Evolutionary conservation across 345 rosid genomes (phyloP).

Genomic region (Trapa incisa): DNA sequence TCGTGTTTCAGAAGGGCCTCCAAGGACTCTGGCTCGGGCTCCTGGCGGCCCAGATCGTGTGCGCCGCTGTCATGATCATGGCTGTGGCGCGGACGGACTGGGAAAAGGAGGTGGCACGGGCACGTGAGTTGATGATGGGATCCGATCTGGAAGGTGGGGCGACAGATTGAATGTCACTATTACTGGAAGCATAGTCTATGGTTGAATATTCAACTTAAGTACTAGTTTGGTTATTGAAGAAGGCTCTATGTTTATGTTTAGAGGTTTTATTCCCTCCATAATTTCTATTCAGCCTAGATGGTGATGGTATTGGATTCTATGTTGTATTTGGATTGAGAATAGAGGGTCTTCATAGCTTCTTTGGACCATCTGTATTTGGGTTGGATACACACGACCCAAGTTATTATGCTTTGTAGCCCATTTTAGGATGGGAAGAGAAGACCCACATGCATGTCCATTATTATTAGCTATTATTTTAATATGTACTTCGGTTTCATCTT

Average conservation of each 20-base stretch:
- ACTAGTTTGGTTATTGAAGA: too few relatives aligned
- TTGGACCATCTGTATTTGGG: not conserved
- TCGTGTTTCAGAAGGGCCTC: constrained; percentile 21
- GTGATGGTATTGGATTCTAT: not conserved
- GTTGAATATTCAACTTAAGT: too few relatives aligned
- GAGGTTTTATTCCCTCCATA: too few relatives aligned
- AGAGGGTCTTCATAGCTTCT: not conserved
- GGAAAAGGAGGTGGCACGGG: constrained; percentile 23
- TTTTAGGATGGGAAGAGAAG: not conserved
- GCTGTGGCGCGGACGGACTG: constrained; percentile 34
- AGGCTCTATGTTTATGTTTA: too few relatives aligned
- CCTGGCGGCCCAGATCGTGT: constrained; percentile 29
- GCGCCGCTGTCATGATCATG: constrained; percentile 20
- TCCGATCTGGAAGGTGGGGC: not conserved
- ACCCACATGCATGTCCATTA: not conserved
- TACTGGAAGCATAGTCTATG: not conserved
- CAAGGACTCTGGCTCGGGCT: constrained; percentile 39
- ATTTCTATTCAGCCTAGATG: too few relatives aligned
- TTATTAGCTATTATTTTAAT: too few relatives aligned
- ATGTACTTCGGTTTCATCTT: too few relatives aligned
- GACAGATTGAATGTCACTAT: not conserved
- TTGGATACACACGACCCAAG: not conserved
- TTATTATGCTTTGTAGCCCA: not conserved
- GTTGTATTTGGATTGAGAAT: not conserved
- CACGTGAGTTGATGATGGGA: constrained; percentile 28